Evolutionary conservation across 257 asterid genomes (phyloP).

Genomic region (Nicotiana paniculata): DNA sequence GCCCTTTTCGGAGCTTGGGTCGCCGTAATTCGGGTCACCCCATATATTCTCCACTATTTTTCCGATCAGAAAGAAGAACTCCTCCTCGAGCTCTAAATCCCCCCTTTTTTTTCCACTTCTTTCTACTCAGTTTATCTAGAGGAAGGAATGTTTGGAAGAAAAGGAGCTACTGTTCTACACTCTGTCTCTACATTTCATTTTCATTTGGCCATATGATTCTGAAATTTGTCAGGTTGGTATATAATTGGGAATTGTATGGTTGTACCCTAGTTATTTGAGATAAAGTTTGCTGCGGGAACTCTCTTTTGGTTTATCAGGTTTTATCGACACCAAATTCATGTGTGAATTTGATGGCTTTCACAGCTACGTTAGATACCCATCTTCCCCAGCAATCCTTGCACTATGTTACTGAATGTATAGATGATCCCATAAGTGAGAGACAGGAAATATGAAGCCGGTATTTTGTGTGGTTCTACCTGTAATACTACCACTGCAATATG

Average conservation of each 20-base stretch:
- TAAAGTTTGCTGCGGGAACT: neutral
- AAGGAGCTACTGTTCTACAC: neutral
- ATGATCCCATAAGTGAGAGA: neutral
- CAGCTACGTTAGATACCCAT: neutral
- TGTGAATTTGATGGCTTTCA: neutral
- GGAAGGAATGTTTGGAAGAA: neutral
- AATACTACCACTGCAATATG: neutral
- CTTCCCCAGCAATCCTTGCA: neutral
- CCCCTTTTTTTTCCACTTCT: neutral
- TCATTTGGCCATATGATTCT: neutral
- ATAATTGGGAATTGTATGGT: neutral
- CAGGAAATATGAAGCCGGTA: too few relatives aligned
- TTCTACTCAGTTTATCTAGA: neutral
- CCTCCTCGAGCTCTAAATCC: constrained; percentile 42
- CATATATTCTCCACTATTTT: constrained; percentile 66
- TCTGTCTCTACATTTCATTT: neutral
- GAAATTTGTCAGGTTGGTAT: neutral
- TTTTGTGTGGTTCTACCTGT: neutral
- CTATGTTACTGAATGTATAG: neutral
- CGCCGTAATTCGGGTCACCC: constrained; percentile 62
- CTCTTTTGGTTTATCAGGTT: neutral
- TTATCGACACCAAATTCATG: neutral
- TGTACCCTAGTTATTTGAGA: neutral
- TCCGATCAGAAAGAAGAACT: constrained; percentile 55
- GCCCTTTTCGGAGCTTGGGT: constrained; percentile 78